Percentiles rank a stretch among this genome's conserved stretches.
Conservation (phyloP, 129 eudicot species). For the Kitagawia praeruptora region DNA sequence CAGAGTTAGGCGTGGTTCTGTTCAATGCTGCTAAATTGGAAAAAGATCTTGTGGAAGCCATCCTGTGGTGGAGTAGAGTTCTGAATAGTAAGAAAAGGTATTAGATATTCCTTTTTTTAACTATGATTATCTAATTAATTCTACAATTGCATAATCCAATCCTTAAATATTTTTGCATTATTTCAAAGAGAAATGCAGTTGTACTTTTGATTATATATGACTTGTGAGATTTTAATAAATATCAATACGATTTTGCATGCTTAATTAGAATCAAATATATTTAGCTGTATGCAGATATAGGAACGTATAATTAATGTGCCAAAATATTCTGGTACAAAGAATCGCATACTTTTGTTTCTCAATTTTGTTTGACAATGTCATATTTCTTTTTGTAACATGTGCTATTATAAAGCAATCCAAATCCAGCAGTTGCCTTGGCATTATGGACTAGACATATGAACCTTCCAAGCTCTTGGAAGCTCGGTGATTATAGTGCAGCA, state of each 20-base stretch:
- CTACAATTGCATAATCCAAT: not conserved
- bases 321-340: not conserved
- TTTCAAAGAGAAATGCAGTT: not conserved
- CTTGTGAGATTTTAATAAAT: not conserved
- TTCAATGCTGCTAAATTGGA: slow-evolving; percentile 12
- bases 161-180: not conserved
- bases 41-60: slow-evolving; percentile 17
- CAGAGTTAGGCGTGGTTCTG: slow-evolving; percentile 6
- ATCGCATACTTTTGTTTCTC: not conserved
- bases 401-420: not conserved
- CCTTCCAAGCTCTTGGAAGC: slow-evolving; percentile 13
- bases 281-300: not conserved
- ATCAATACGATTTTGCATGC: not conserved
- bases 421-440: slow-evolving; percentile 19
- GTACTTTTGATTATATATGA: not conserved
- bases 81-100: slow-evolving; percentile 14
- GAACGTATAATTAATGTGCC: not conserved
- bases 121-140: not conserved
- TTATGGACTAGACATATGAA: slow-evolving; percentile 13
- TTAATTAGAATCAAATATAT: not conserved
- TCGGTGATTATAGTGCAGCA: not conserved
- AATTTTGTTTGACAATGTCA: not conserved
- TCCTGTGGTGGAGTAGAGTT: slow-evolving; percentile 19
- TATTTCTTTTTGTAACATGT: not conserved
- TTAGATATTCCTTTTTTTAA: not conserved